Evolutionary conservation across 208 protist genomes (phyloP).

Genomic region (Leishmania martiniquensis): DNA sequence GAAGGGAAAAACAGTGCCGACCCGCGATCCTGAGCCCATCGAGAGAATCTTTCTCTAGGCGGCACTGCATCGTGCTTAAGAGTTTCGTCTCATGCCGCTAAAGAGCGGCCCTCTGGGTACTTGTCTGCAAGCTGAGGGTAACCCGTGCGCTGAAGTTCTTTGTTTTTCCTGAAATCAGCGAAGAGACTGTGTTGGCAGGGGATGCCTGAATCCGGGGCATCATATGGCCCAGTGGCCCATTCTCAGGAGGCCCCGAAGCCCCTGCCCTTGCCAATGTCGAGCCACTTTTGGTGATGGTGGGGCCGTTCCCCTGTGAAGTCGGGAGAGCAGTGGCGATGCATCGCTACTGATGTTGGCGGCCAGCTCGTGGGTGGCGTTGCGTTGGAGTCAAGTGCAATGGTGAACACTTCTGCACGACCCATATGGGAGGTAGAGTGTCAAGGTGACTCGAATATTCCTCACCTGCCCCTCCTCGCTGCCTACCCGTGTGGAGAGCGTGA

Average conservation of each 20-base stretch:
- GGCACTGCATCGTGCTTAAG: no score
- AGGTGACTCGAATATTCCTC: background rate
- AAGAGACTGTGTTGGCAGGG: background rate
- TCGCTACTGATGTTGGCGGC: background rate
- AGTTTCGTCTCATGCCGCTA: background rate
- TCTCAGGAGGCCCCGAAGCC: background rate
- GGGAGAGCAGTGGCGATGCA: background rate
- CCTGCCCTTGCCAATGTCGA: background rate
- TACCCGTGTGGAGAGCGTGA: background rate
- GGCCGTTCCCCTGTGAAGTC: background rate
- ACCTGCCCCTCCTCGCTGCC: background rate
- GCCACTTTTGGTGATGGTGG: background rate
- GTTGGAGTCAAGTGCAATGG: background rate
- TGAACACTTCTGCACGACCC: background rate
- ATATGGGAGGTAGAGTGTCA: background rate
- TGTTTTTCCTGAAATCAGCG: background rate
- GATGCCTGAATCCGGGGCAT: background rate
- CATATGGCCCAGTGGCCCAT: background rate
- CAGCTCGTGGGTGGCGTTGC: background rate
- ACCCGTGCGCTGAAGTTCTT: background rate
- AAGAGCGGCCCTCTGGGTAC: background rate
- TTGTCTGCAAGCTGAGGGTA: background rate
- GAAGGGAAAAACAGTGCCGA: background rate
- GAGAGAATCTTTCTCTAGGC: background rate
- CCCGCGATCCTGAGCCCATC: background rate